Percentiles rank a stretch among this genome's conserved stretches.
Conservation (phyloP, 1,139 yeast species). For the Yarrowia galli region DNA sequence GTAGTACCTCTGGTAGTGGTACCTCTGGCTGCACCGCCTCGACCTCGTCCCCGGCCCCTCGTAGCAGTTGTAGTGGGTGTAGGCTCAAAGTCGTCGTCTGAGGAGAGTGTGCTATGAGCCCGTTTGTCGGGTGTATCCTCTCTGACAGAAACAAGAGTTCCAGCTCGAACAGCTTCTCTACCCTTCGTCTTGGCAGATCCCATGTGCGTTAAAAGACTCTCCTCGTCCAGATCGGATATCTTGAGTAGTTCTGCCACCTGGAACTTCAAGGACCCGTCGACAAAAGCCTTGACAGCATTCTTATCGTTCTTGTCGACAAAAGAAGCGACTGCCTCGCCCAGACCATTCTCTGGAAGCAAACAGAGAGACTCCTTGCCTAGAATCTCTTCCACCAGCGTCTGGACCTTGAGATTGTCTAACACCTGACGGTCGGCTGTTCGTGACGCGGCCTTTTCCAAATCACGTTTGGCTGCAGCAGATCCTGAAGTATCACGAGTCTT, state of each 20-base stretch:
- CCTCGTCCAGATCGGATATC: constrained; percentile 42
- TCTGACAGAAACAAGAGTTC: constrained; percentile 4
- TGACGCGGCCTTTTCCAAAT: constrained; percentile 46
- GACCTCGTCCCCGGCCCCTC: constrained; percentile 9
- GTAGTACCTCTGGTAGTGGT: constrained; percentile 9
- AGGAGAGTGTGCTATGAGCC: not conserved
- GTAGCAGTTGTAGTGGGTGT: not conserved
- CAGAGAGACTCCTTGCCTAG: constrained; percentile 68
- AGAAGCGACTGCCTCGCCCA: constrained; percentile 73
- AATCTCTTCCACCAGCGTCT: constrained; percentile 66
- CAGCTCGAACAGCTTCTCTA: constrained; percentile 26
- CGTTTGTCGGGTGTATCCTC: constrained; percentile 7
- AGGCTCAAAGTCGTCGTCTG: constrained; percentile 3
- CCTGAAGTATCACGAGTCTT: constrained; percentile 42
- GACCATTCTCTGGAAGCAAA: constrained; percentile 77
- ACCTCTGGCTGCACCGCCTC: constrained; percentile 7
- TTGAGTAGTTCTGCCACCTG: constrained; percentile 66
- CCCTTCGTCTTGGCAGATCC: constrained; percentile 13
- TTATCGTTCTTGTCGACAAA: constrained; percentile 87
- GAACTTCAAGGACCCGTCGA: constrained; percentile 67
- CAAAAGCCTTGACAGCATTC: constrained; percentile 68
- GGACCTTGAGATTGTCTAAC: constrained; percentile 59
- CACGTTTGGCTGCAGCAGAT: not conserved
- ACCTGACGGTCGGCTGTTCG: constrained; percentile 41
- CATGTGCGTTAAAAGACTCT: constrained; percentile 10